Evolutionary conservation across 768 basidiomycete genomes (phyloP).

Genomic region (Phlebiopsis gigantea): DNA sequence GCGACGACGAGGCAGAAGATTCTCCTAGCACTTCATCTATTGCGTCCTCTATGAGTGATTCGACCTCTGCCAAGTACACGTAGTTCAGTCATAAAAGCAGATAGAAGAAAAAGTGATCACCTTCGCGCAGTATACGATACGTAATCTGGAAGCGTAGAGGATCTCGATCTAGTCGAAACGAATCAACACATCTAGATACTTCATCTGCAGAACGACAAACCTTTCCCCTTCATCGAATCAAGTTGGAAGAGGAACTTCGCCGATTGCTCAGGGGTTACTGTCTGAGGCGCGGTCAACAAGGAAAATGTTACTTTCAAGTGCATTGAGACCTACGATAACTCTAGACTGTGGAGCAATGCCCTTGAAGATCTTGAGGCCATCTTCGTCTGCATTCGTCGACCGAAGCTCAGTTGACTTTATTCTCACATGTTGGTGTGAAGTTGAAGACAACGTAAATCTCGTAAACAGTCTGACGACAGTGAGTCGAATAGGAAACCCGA

Average conservation of each 20-base stretch:
- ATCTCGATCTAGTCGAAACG: constrained; percentile 62
- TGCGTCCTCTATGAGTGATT: constrained; percentile 48
- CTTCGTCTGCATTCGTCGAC: constrained; percentile 35
- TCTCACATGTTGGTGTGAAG: constrained; percentile 74
- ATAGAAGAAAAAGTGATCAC: constrained; percentile 31
- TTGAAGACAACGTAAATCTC: constrained; percentile 84
- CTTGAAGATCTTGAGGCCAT: constrained; percentile 47
- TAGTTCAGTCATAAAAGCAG: background rate
- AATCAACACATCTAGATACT: too few species aligned
- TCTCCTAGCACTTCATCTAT: constrained; percentile 39
- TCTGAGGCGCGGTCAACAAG: constrained; percentile 36
- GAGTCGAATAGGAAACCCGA: background rate
- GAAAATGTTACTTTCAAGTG: background rate
- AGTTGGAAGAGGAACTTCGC: constrained; percentile 79
- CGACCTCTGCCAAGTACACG: constrained; percentile 48
- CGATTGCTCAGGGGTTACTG: constrained; percentile 68
- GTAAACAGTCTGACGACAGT: constrained; percentile 67
- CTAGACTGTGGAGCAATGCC: constrained; percentile 41
- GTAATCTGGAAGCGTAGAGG: constrained; percentile 57
- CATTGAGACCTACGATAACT: constrained; percentile 39
- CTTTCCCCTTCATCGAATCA: constrained; percentile 56
- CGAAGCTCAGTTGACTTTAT: constrained; percentile 57
- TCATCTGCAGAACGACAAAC: constrained; percentile 30
- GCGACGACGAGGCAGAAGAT: constrained; percentile 26
- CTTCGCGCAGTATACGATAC: constrained; percentile 81